Conservation (phyloP, 768 basidiomycete species). For the Lactifluus echinatus region DNA sequence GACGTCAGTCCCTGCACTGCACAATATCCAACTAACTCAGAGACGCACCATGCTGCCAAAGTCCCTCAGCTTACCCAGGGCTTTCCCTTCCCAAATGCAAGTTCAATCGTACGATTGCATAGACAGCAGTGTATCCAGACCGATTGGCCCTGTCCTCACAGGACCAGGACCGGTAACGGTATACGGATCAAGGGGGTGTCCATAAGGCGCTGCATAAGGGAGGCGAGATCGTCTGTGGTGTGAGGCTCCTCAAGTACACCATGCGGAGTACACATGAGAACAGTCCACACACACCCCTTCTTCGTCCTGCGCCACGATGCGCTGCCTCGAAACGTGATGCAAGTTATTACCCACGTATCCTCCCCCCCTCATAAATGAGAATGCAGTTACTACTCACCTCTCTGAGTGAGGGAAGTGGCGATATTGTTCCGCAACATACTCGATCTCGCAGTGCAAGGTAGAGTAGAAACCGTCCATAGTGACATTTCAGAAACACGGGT, state of each 20-base stretch:
- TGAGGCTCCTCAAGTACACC: constrained; percentile 10
- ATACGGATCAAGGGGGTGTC: neutral
- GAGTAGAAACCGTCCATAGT: neutral
- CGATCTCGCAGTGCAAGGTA: neutral
- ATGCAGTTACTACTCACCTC: neutral
- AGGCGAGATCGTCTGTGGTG: neutral
- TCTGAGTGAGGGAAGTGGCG: neutral
- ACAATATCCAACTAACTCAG: neutral
- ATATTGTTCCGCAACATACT: neutral
- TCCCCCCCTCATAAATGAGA: neutral
- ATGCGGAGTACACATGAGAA: neutral
- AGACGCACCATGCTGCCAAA: neutral
- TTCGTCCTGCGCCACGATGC: constrained; percentile 8
- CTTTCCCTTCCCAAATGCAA: neutral
- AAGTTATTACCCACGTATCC: too few species aligned
- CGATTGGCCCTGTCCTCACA: neutral
- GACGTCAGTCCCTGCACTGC: constrained; percentile 2
- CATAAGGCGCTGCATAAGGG: constrained; percentile 10
- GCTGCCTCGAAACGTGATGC: neutral
- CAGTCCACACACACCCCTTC: neutral
- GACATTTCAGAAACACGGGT: neutral
- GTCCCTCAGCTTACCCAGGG: neutral
- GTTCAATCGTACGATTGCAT: neutral
- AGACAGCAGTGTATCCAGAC: neutral
- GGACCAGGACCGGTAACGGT: neutral